phyloP scores from a whole-genome alignment of 768 basidiomycete genomes.

The Suillus sp. region DNA sequence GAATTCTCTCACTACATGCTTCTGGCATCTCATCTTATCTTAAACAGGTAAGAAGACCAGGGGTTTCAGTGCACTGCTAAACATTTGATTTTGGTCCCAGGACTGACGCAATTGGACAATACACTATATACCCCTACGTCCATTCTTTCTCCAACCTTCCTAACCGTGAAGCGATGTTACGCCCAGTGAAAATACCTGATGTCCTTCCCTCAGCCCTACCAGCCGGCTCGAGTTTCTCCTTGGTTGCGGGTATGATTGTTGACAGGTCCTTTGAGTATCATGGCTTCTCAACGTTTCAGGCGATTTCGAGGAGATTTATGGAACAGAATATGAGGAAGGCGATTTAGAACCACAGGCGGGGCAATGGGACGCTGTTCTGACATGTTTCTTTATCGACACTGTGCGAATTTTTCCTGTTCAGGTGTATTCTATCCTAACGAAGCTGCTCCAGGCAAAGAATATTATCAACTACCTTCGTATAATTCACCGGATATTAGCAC shows the following conservation, averaged over 20 bases:
- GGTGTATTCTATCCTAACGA: not conserved
- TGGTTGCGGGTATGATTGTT: conserved; percentile 72
- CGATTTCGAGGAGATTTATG: conserved; percentile 94
- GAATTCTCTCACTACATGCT: conserved; percentile 98
- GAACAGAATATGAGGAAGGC: conserved; percentile 45
- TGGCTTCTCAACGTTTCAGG: conserved; percentile 43
- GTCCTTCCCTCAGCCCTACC: conserved; percentile 77
- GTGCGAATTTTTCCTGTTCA: conserved; percentile 42
- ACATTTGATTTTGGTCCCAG: conserved; percentile 33
- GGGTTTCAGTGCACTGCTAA: not conserved
- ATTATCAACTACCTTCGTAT: conserved; percentile 89
- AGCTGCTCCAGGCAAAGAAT: conserved; percentile 72
- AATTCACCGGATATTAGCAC: conserved; percentile 79
- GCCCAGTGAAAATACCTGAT: conserved; percentile 76
- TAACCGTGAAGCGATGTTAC: conserved; percentile 60
- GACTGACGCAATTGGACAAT: conserved; percentile 64
- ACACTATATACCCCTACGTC: conserved; percentile 85
- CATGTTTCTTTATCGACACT: conserved; percentile 97
- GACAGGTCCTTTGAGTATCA: not conserved
- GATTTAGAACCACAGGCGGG: conserved; percentile 69
- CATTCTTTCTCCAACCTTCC: conserved; percentile 90
- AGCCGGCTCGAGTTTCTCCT: conserved; percentile 65
- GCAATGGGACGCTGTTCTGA: conserved; percentile 86
- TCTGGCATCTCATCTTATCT: conserved; percentile 81
- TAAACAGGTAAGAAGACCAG: conserved; percentile 68